Percentiles rank a stretch among this genome's conserved stretches.
Evolutionary conservation across 768 basidiomycete species (phyloP).

Genomic region (Boletus subparvulus): DNA sequence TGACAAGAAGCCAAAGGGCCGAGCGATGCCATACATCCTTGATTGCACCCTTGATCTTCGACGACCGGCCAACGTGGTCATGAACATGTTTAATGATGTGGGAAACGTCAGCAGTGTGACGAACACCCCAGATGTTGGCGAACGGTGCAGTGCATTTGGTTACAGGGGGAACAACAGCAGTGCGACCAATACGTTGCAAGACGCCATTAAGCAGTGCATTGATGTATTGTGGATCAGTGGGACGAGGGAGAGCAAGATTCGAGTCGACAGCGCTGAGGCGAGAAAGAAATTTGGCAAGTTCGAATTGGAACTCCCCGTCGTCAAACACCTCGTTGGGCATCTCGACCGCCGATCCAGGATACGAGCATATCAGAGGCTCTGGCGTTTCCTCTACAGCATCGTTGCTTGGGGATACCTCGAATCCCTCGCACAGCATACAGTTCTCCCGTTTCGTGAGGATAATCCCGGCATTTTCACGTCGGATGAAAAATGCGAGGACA

Average conservation of each 20-base stretch:
- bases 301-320: neutral
- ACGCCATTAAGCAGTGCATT: too few relatives aligned
- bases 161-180: constrained; percentile 2
- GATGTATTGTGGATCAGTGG: too few relatives aligned
- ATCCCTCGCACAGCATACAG: constrained; percentile 38
- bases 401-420: constrained; percentile 39
- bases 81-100: constrained; percentile 26
- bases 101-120: neutral
- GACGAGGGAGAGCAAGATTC: too few relatives aligned
- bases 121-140: too few relatives aligned
- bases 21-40: constrained; percentile 36
- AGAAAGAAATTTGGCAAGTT: neutral
- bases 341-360: constrained; percentile 40
- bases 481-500: constrained; percentile 36
- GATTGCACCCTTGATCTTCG: too few relatives aligned
- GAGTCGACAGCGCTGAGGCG: too few relatives aligned
- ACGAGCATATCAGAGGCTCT: constrained; percentile 21
- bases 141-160: constrained; percentile 10
- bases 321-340: constrained; percentile 21
- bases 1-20: constrained; percentile 35
- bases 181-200: neutral
- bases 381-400: neutral
- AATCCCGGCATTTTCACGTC: constrained; percentile 11
- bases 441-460: constrained; percentile 30
- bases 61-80: constrained; percentile 22